phyloP scores from a whole-genome alignment of 1,284 basidiomycete species.

The Papiliotrema terrestris region DNA sequence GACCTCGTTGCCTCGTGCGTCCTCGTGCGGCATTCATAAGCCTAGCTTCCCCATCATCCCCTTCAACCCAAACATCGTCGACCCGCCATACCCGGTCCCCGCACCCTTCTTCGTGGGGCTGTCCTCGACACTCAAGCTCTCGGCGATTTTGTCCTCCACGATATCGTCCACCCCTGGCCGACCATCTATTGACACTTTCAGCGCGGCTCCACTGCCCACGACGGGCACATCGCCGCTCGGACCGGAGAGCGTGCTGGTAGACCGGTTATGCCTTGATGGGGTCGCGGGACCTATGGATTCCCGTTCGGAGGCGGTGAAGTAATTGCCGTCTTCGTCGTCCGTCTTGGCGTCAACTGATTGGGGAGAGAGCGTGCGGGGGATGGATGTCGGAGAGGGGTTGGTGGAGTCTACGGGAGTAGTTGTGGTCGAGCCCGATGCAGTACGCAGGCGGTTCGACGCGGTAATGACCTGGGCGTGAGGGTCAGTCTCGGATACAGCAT shows the following conservation, averaged over 20 bases:
- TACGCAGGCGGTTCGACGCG: slow-evolving; percentile 21
- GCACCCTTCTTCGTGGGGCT: background rate
- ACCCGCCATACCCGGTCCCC: background rate
- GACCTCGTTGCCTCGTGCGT: too few relatives aligned
- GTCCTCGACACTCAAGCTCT: background rate
- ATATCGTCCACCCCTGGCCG: too few relatives aligned
- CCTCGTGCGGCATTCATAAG: too few relatives aligned
- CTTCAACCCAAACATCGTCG: slow-evolving; percentile 1
- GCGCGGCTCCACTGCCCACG: background rate
- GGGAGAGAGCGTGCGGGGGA: background rate
- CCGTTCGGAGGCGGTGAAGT: slow-evolving; percentile 5
- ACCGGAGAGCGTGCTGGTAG: background rate
- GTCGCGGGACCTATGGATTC: slow-evolving; percentile 1
- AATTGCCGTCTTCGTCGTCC: background rate
- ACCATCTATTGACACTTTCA: too few relatives aligned
- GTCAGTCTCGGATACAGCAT: background rate
- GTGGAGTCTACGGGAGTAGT: slow-evolving; percentile 4
- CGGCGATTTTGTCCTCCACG: background rate
- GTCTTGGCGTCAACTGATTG: slow-evolving; percentile 3
- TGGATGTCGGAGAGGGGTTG: background rate
- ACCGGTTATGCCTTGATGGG: background rate
- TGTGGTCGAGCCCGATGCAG: slow-evolving; percentile 2
- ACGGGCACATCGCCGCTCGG: background rate
- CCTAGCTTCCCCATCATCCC: slow-evolving; percentile 17
- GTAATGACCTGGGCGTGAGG: slow-evolving; percentile 16